These are phyloP conservation scores for Colletotrichum tropicale DNA, from an alignment of 2,329 filamentous ascomycete species.

Conservation along the genomic window DNA sequence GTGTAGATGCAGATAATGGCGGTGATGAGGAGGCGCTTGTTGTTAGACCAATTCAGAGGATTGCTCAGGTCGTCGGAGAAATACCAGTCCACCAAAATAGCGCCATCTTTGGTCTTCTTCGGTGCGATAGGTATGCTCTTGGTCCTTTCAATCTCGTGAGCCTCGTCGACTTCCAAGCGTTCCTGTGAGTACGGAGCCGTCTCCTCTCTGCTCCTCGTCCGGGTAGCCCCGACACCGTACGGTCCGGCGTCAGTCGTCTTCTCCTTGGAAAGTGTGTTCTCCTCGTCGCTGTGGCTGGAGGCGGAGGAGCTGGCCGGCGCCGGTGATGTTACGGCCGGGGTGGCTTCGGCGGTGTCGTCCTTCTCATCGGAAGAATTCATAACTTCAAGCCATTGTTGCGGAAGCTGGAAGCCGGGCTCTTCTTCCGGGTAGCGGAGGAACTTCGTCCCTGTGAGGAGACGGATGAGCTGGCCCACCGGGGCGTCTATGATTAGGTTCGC, in stretches of 20 bases:
- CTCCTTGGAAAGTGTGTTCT: not conserved
- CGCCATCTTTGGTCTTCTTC: constrained; percentile 52
- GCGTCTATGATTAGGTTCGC: constrained; percentile 53
- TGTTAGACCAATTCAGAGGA: constrained; percentile 58
- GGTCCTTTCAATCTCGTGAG: constrained; percentile 41
- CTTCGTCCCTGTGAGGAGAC: constrained; percentile 56
- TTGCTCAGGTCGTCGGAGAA: constrained; percentile 59
- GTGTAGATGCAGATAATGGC: constrained; percentile 60
- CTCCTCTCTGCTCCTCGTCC: constrained; percentile 20
- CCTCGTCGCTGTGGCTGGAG: not conserved
- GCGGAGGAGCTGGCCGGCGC: constrained; percentile 5
- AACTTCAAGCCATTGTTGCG: constrained; percentile 41
- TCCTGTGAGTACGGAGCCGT: constrained; percentile 31
- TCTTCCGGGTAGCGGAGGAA: constrained; percentile 66
- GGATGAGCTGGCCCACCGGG: constrained; percentile 62
- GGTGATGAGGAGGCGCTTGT: constrained; percentile 44
- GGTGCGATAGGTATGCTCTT: constrained; percentile 55
- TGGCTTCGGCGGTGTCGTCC: not conserved
- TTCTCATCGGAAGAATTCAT: constrained; percentile 30
- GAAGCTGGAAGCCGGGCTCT: constrained; percentile 55
- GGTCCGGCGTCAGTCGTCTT: constrained; percentile 8
- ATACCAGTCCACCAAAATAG: constrained; percentile 59
- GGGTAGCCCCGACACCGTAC: not conserved
- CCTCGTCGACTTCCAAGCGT: constrained; percentile 39
- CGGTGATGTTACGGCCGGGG: not conserved